These are phyloP conservation scores for Yarrowia porcina DNA, from an alignment of 805 yeast species.

Conservation along the genomic window DNA sequence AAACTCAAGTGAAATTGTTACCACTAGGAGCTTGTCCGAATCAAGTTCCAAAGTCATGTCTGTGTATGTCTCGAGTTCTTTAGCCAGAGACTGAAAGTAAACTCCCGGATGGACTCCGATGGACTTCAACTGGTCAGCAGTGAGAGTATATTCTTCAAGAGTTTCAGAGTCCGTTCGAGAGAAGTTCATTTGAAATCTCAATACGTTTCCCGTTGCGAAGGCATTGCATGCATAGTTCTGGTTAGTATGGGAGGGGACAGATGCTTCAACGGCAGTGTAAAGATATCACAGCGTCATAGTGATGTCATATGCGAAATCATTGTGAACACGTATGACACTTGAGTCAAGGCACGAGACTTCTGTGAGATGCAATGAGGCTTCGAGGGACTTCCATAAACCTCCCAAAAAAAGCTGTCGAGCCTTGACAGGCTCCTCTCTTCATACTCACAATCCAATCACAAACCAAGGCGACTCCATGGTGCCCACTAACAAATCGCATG, in stretches of 20 bases:
- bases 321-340: no score
- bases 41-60: neutral
- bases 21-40: neutral
- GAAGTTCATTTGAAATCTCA: neutral
- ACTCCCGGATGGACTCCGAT: neutral
- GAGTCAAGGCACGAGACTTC: no score
- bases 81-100: neutral
- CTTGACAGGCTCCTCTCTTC: no score
- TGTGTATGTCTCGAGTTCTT: neutral
- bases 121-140: neutral
- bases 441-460: conserved; percentile 20
- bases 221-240: conserved; percentile 16
- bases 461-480: neutral
- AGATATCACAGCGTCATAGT: no score
- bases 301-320: no score
- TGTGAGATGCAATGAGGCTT: no score
- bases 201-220: neutral
- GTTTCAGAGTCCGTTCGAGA: neutral
- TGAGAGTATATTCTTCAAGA: conserved; percentile 6
- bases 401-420: no score
- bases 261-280: no score
- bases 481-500: neutral
- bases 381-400: no score
- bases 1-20: neutral
- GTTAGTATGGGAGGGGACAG: neutral